Evolutionary conservation across 2,329 filamentous ascomycete species (phyloP), one percentile per base, ranked within the genome.

Genomic region (Cytospora mali): DNA sequence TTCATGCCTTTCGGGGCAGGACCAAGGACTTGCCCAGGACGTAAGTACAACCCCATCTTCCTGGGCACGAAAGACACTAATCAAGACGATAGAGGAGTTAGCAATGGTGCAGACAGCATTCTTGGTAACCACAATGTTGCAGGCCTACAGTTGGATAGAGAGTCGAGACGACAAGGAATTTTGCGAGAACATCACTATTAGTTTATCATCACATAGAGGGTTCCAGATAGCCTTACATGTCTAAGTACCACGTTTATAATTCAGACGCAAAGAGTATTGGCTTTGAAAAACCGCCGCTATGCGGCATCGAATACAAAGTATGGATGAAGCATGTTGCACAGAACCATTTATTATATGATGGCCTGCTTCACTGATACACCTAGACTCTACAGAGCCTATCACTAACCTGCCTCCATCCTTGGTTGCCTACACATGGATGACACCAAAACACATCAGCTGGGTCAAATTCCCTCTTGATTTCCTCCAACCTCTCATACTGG

Each of bases 371-470:
- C 9, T 39, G 33, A 39, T 39, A 39, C 33, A 39, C 21, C n/a
- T 21, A 58, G 21, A 69, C 65, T 21, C 62, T 61, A 53, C 67
- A 69, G 23, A 70, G 61, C 51, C 49, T 39, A 23, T 55, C 55
- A 5, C 42, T 66, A 2, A 67, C 62, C 61, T 69, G 64, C 25
- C 60, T n/a, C 69, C 72, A 74, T 14, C 68, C 42, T 58, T 73
- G 71, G 58, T 68, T 73, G 6, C 75, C 75, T 7, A 77, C 75
- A 61, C 75, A 77, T 18, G 74, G 70, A 48, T 71, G 70, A 68
- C 75, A 77, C 66, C 75, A 76, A 58, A 79, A 73, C 11, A 79
- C 71, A 66, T 77, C 75, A 2, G 68, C 68, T 0, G 76, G 76
- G 62, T 79, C 76, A 16, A 76, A 67, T 0, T 66, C 61, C 23